phyloP scores from a whole-genome alignment of 2,329 filamentous ascomycete genomes.

The Chaetomium sp. region DNA sequence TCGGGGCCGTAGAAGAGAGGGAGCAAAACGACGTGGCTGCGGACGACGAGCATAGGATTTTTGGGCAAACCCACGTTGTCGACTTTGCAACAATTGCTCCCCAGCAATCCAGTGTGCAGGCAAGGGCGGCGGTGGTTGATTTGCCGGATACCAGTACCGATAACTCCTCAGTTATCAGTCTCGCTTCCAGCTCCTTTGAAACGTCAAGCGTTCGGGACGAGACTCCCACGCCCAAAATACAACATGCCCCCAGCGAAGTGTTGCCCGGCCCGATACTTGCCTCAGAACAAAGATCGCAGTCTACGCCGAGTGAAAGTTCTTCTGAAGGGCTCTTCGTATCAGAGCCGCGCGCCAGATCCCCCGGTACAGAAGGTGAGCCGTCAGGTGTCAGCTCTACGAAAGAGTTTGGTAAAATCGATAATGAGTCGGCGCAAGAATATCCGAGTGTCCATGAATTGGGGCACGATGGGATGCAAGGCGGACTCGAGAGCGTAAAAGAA shows the following conservation, averaged over 20 bases:
- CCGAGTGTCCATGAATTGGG: background rate
- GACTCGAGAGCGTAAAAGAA: background rate
- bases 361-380: background rate
- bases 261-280: conserved; percentile 4
- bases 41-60: background rate
- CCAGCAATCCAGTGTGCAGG: background rate
- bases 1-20: no score
- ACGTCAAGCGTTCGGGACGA: background rate
- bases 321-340: conserved; percentile 12
- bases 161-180: background rate
- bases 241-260: conserved; percentile 3
- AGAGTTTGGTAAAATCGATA: background rate
- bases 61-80: conserved; percentile 11
- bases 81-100: conserved; percentile 9
- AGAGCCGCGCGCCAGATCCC: background rate
- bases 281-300: background rate
- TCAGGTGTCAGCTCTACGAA: background rate
- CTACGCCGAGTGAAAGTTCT: conserved; percentile 7
- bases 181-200: background rate
- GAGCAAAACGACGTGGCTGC: background rate
- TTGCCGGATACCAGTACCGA: background rate
- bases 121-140: background rate
- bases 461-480: background rate
- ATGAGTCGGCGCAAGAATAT: background rate
- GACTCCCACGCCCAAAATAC: background rate